Evolutionary conservation across 2,329 filamentous ascomycete species (phyloP), one percentile per base, ranked within the genome.

Genomic region (Pseudogymnoascus sp.): DNA sequence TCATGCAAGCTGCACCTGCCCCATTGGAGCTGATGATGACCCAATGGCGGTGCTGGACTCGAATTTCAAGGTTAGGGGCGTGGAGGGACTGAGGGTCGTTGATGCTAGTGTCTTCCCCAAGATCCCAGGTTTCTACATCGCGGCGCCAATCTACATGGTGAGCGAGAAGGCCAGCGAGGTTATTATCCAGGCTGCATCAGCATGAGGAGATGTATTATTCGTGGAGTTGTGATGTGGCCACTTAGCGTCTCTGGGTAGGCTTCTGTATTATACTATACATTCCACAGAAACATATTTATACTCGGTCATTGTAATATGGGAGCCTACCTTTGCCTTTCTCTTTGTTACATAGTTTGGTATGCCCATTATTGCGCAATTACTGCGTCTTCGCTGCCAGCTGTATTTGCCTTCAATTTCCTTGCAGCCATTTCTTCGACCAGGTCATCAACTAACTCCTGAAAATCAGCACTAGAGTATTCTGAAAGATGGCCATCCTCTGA

Each of bases 151-250:
- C 0, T 83, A 82, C 65, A 82, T 86, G 70, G 74, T 82, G 4
- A 77, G 76, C 1, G 83, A 87, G 74, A 87, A 86, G 75, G 84
- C 84, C 1, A 80, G 81, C 2, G 82, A 85, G 70, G 78, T 77
- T 5, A 85, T 86, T 25, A 61, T 61, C 28, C 14, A 60, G 28
- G 47, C 47, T 20, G 28, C 47, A 2, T 7, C 47, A 18, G 25
- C 28, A 53, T 53, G 47, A 53, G 47, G 8, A 15, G 43, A n/a
- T 43, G 11, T 2, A 30, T 53, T 18, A 53, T 33, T 30, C 0
- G 25, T 20, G 6, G 9, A 7, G 47, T 9, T 18, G 9, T 53
- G 47, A 33, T 53, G n/a, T 53, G 14, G 47, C 12, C 47, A 35
- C 11, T 53, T 33, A 35, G 47, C 47, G 28, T 8, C 28, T 33